A percentile compares a stretch with the other conserved stretches of the same genome.
phyloP scores from a whole-genome alignment of 2,329 filamentous ascomycete genomes.

The Pseudonectria buxi region DNA sequence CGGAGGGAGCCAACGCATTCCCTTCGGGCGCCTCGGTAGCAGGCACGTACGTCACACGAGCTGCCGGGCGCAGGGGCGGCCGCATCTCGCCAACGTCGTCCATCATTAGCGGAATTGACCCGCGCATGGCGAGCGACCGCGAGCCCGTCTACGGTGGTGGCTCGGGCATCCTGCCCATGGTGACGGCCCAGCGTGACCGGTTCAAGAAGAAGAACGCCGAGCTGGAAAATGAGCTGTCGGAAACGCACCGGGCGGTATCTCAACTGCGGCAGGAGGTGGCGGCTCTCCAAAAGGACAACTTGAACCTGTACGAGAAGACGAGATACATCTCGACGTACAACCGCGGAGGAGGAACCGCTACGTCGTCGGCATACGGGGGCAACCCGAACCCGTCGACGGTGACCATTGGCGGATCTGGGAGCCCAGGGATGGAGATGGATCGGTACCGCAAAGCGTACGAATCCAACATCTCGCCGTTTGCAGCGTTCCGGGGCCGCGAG shows the following conservation, averaged over 20 bases:
- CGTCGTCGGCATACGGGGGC: slow-evolving; percentile 58
- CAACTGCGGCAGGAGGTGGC: slow-evolving; percentile 85
- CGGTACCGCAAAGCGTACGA: slow-evolving; percentile 91
- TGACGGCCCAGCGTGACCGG: slow-evolving; percentile 92
- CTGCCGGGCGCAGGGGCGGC: slow-evolving; percentile 57
- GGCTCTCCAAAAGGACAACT: slow-evolving; percentile 89
- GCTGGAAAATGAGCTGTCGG: slow-evolving; percentile 83
- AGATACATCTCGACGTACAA: slow-evolving; percentile 93
- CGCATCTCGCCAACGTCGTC: slow-evolving; percentile 86
- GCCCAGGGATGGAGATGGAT: slow-evolving; percentile 64
- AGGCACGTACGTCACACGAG: slow-evolving; percentile 71
- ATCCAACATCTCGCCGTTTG: slow-evolving; percentile 90
- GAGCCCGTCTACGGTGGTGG: slow-evolving; percentile 64
- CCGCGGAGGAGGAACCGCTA: slow-evolving; percentile 54
- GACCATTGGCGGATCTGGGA: slow-evolving; percentile 47
- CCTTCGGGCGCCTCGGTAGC: slow-evolving; percentile 88
- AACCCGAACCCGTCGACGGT: slow-evolving; percentile 73
- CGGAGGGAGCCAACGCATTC: slow-evolving; percentile 75
- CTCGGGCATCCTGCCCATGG: slow-evolving; percentile 91
- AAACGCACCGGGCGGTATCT: slow-evolving; percentile 73
- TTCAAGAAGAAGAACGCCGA: slow-evolving; percentile 96
- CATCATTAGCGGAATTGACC: slow-evolving; percentile 95
- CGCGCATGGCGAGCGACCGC: slow-evolving; percentile 43
- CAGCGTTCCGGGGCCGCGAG: slow-evolving; percentile 90
- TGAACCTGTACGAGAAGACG: slow-evolving; percentile 95